Evolutionary conservation across 805 yeast genomes (phyloP).

Genomic region (Tetrapisispora taiwanensis): DNA sequence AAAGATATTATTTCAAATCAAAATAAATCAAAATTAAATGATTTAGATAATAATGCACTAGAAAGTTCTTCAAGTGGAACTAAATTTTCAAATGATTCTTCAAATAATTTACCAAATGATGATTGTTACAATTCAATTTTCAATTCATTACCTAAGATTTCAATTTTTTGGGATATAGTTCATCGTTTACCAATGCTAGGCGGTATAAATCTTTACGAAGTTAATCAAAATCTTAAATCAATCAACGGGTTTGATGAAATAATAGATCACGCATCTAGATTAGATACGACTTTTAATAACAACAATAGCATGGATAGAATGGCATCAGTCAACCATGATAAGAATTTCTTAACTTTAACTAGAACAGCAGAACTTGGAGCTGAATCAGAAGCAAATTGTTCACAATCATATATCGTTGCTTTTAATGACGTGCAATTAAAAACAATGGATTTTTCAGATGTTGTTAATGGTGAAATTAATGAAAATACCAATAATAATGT

Average conservation of each 20-base stretch:
- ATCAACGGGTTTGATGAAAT: background rate
- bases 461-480: background rate
- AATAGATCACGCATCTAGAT: background rate
- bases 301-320: background rate
- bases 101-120: background rate
- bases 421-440: background rate
- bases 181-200: conserved; percentile 24
- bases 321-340: background rate
- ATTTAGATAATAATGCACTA: conserved; percentile 3
- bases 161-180: conserved; percentile 20
- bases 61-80: conserved; percentile 9
- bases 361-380: background rate
- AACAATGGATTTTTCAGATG: conserved; percentile 2
- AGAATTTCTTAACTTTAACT: background rate
- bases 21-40: background rate
- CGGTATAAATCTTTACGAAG: conserved; percentile 28
- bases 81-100: background rate
- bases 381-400: background rate
- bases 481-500: background rate
- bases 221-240: conserved; percentile 15
- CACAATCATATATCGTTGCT: background rate
- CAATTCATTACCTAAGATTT: conserved; percentile 5
- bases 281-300: conserved; percentile 1
- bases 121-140: background rate
- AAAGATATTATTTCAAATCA: background rate